These are phyloP conservation scores for Aspergillus novofumigatus DNA, from an alignment of 2,329 filamentous ascomycete species.

Conservation along the genomic window DNA sequence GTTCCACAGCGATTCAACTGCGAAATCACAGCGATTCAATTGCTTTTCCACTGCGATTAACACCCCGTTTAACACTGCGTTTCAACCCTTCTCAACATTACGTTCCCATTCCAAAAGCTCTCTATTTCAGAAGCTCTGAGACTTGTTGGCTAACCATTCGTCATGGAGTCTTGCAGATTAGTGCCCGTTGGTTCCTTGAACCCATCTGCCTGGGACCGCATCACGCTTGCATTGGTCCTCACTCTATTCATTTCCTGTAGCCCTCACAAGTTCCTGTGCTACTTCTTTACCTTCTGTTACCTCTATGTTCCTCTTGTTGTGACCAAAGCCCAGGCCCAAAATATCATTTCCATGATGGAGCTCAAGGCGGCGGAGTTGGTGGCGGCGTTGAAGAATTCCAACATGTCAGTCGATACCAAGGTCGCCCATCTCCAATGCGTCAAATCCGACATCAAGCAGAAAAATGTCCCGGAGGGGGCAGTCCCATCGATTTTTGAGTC, in stretches of 20 bases:
- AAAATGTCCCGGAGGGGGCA: conserved; percentile 72
- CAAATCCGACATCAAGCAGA: conserved; percentile 89
- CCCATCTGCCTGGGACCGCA: neutral
- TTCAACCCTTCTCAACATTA: conserved; percentile 4
- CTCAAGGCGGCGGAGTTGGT: conserved; percentile 53
- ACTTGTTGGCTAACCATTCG: neutral
- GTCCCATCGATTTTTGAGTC: conserved; percentile 77
- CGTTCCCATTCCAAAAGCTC: neutral
- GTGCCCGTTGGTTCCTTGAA: neutral
- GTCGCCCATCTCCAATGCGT: conserved; percentile 66
- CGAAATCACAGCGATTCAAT: neutral
- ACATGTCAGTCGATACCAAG: conserved; percentile 66
- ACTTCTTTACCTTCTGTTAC: conserved; percentile 6
- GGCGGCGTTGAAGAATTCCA: conserved; percentile 55
- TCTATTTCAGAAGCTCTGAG: neutral
- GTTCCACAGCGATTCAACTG: neutral
- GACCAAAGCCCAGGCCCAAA: conserved; percentile 5
- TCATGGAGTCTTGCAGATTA: neutral
- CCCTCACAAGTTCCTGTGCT: conserved; percentile 7
- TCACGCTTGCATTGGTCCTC: neutral
- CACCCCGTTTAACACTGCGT: neutral
- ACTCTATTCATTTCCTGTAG: conserved; percentile 7
- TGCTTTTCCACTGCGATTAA: neutral
- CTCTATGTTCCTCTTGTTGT: conserved; percentile 16
- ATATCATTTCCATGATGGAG: conserved; percentile 46